Base-by-base conservation (phyloP, 495 filamentous ascomycete species). In the Aspergillus mulundensis region DNA sequence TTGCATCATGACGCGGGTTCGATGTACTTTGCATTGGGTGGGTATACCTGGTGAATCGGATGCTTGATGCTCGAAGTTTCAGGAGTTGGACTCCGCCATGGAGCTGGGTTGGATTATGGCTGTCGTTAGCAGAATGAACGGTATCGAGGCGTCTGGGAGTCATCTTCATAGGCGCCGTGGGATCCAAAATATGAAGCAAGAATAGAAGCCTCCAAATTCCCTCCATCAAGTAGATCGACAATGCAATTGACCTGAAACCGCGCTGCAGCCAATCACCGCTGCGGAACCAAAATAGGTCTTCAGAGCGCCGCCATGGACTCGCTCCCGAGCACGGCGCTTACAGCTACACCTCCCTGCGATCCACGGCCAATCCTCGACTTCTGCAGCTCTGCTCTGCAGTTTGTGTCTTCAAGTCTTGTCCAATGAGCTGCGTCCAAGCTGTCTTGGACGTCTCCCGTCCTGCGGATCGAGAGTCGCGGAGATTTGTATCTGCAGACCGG, bases 311-410 rank as follows among this genome's bases (percentile, higher is more conserved):
- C 23, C 32, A 36, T 44, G 21, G 52, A 19, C 7, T 39, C 12
- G 21, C 30, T 57, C 65, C 58, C 66, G 42, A 30, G 47, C 58
- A 20, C 65, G 56, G 68, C 70, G 68, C 61, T 61, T 69, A 69
- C 47, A 44, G 12, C 32, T 36, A 15, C 12, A 15, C 32, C 32
- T 11, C 8, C 8, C 32, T 36, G 49, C 52, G 24, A 20, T 45
- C 46, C 19, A 20, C 28, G 50, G 25, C 53, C 58, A 61, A 57
- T 66, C 47, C 47, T 42, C 23, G 28, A 43, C 46, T 21, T 52
- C 38, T 56, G 50, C 59, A 40, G 36, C 47, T 48, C 20, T 30
- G 47, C 40, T 16, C 23, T 62, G 60, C 60, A 62, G 54, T 25
- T 34, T 45, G 42, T 12, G 52, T 51, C 54, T 42, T 16, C 18